Evolutionary conservation across 2,329 filamentous ascomycete genomes (phyloP).

Genomic region (Triangularia setosa): DNA sequence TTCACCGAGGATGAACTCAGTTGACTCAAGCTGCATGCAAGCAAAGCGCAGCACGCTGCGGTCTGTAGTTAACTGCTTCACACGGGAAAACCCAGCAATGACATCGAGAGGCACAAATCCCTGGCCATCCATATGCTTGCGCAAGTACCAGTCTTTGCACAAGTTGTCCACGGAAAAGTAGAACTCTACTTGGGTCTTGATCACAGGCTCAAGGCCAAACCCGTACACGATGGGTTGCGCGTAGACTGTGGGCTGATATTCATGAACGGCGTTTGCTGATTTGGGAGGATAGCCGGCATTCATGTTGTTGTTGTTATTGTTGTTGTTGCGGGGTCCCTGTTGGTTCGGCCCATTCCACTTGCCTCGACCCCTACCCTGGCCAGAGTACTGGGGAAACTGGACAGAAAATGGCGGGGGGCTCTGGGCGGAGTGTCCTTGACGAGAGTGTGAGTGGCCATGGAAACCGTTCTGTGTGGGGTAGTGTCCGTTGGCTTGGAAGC

Average conservation of each 20-base stretch:
- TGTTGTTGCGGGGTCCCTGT: conserved; percentile 18
- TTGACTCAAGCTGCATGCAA: conserved; percentile 64
- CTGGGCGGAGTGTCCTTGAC: conserved; percentile 36
- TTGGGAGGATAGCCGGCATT: conserved; percentile 17
- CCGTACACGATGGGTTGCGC: conserved; percentile 9
- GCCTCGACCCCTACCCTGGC: conserved; percentile 23
- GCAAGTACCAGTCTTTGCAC: conserved; percentile 85
- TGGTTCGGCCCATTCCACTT: conserved; percentile 19
- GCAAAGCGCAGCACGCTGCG: conserved; percentile 70
- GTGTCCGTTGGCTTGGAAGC: conserved; percentile 35
- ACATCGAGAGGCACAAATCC: conserved; percentile 81
- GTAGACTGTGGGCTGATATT: conserved; percentile 30
- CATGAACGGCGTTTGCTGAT: conserved; percentile 36
- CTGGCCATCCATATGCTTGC: conserved; percentile 90
- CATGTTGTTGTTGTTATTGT: conserved; percentile 16
- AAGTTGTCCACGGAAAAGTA: conserved; percentile 97
- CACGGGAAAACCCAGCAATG: conserved; percentile 81
- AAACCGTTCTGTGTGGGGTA: conserved; percentile 28
- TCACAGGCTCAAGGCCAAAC: conserved; percentile 28
- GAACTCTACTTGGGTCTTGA: conserved; percentile 67
- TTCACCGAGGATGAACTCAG: conserved; percentile 72
- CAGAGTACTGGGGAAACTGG: conserved; percentile 30
- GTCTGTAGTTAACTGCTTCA: conserved; percentile 69
- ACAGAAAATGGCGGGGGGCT: conserved; percentile 39
- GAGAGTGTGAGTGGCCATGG: conserved; percentile 20